These are phyloP conservation scores for Aristolochia fimbriata DNA, from an alignment of 164 flowering plant species.

Conservation along the genomic window DNA sequence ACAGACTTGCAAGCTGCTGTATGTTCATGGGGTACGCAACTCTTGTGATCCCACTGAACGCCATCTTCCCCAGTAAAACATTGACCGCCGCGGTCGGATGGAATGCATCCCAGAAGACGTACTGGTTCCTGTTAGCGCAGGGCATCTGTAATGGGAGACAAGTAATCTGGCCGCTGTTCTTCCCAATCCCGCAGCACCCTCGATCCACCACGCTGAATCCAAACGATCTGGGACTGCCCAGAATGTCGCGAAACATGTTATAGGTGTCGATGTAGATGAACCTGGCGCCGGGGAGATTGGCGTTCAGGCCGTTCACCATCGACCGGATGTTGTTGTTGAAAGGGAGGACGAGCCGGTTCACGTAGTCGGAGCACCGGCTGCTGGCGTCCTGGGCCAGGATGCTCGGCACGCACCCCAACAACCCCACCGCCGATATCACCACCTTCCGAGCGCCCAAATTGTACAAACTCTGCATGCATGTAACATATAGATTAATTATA, in stretches of 20 bases:
- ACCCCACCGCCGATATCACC: conserved; percentile 49
- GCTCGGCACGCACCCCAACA: conserved; percentile 76
- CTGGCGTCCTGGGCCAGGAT: conserved; percentile 40
- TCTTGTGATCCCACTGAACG: conserved; percentile 41
- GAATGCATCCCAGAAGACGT: conserved; percentile 93
- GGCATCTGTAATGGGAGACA: conserved; percentile 87
- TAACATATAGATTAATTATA: too few species aligned
- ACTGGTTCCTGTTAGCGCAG: conserved; percentile 48
- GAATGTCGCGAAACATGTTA: conserved; percentile 44
- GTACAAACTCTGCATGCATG: conserved; percentile 43
- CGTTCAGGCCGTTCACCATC: conserved; percentile 45
- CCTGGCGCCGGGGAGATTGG: conserved; percentile 46
- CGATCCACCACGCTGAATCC: conserved; percentile 58
- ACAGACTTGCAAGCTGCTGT: conserved; percentile 55
- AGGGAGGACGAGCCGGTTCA: conserved; percentile 44
- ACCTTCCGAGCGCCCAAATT: conserved; percentile 67
- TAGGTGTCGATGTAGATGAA: conserved; percentile 42
- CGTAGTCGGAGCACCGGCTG: conserved; percentile 44
- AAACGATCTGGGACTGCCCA: conserved; percentile 32
- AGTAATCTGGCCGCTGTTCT: conserved; percentile 82
- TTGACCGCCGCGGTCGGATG: conserved; percentile 87
- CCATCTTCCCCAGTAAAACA: conserved; percentile 46
- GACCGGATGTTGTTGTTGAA: conserved; percentile 52
- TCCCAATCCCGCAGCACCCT: conserved; percentile 88
- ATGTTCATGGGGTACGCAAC: conserved; percentile 64